phyloP scores from a whole-genome alignment of 352 stramenopile genomes.

The Globisporangium spiculum region DNA sequence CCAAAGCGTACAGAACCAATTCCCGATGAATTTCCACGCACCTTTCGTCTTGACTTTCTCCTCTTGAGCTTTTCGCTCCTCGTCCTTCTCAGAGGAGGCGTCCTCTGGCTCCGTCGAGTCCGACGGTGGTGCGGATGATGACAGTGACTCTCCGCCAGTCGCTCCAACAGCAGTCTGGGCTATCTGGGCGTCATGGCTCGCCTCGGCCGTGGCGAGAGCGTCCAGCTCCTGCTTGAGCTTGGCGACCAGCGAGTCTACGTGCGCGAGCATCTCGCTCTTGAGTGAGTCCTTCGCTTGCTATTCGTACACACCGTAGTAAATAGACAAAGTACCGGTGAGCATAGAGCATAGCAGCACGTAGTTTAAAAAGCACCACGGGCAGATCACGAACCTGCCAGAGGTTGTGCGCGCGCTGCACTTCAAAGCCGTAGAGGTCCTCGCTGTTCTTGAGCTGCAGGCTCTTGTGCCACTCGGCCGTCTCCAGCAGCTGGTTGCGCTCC shows the following conservation, averaged over 20 bases:
- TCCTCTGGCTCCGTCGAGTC: constrained; percentile 15
- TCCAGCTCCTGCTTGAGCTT: constrained; percentile 53
- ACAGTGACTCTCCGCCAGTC: background rate
- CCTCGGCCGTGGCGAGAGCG: constrained; percentile 27
- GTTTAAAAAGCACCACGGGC: too few relatives aligned
- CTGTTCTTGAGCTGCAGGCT: constrained; percentile 84
- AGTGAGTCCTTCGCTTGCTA: constrained; percentile 53
- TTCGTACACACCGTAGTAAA: background rate
- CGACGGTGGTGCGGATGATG: background rate
- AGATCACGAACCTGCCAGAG: constrained; percentile 34
- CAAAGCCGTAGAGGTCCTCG: constrained; percentile 74
- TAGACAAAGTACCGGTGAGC: background rate
- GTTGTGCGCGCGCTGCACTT: constrained; percentile 67
- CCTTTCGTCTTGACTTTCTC: constrained; percentile 13
- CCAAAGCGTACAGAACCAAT: background rate
- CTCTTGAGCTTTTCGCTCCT: constrained; percentile 2
- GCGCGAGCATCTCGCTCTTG: constrained; percentile 49
- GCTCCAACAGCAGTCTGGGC: background rate
- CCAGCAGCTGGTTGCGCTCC: constrained; percentile 66
- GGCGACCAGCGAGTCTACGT: constrained; percentile 41
- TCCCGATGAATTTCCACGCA: background rate
- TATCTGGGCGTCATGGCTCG: constrained; percentile 13
- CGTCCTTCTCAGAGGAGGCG: constrained; percentile 7
- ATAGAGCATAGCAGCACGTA: background rate
- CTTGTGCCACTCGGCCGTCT: constrained; percentile 78